phyloP scores from a whole-genome alignment of 306 rosid genomes.

The Vigna mungo region DNA sequence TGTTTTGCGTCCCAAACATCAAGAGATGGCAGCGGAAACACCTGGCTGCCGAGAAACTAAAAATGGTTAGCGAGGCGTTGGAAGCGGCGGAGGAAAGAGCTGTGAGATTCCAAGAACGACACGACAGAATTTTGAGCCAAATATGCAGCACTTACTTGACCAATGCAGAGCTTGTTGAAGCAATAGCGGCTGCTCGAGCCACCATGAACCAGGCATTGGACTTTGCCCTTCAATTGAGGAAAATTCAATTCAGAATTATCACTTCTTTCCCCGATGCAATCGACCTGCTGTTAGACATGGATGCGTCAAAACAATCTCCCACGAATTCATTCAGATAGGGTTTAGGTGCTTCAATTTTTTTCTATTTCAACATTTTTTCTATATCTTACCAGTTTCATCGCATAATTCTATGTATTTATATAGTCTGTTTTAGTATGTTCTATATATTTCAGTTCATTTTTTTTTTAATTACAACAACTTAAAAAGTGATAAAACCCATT shows the following conservation, averaged over 20 bases:
- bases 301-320: neutral
- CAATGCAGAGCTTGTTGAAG: slow-evolving; percentile 57
- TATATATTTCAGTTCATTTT: no score
- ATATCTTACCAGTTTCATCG: slow-evolving; percentile 7
- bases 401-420: neutral
- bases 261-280: slow-evolving; percentile 52
- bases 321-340: neutral
- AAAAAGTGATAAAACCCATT: no score
- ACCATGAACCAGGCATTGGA: slow-evolving; percentile 60
- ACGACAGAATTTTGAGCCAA: slow-evolving; percentile 58
- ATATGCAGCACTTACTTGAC: slow-evolving; percentile 59
- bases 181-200: slow-evolving; percentile 54
- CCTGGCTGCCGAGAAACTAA: slow-evolving; percentile 53
- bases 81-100: slow-evolving; percentile 67
- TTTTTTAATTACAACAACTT: no score
- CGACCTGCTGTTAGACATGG: slow-evolving; percentile 13
- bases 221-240: slow-evolving; percentile 58
- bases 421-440: no score
- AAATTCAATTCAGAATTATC: slow-evolving; percentile 52
- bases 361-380: no score
- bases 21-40: slow-evolving; percentile 54
- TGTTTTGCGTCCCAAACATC: slow-evolving; percentile 50
- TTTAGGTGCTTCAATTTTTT: neutral
- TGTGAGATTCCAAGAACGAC: slow-evolving; percentile 62
- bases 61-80: slow-evolving; percentile 57